Conservation (phyloP, 202 grass and related monocot species). For the Carex sylvatica region DNA sequence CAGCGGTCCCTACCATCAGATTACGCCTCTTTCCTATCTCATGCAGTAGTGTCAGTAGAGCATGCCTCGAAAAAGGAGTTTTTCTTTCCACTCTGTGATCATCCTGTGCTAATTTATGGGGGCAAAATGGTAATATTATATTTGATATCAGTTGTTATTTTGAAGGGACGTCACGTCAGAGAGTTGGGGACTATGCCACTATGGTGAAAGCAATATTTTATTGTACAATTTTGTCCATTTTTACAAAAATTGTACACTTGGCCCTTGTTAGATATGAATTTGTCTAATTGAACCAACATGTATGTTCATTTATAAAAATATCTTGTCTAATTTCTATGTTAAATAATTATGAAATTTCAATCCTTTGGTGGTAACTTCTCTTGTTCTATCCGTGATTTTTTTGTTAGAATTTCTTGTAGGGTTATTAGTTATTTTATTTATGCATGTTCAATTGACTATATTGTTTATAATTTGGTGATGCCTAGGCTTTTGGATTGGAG, state of each 20-base stretch:
- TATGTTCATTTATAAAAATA: neutral
- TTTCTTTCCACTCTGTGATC: constrained; percentile 35
- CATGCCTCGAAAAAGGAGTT: constrained; percentile 22
- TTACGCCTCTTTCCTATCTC: constrained; percentile 3
- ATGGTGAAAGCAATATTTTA: too few relatives aligned
- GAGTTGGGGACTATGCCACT: too few relatives aligned
- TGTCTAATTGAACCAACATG: neutral
- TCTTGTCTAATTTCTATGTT: neutral
- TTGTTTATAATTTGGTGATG: neutral
- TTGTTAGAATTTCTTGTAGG: neutral
- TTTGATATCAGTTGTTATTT: neutral
- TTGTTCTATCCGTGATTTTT: neutral
- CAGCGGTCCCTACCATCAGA: constrained; percentile 33
- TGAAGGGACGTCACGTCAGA: neutral
- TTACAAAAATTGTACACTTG: neutral
- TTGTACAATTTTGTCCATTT: neutral
- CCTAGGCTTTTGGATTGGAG: constrained; percentile 20
- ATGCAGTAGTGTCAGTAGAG: neutral
- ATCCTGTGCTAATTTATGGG: constrained; percentile 26
- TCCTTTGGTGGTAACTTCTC: neutral
- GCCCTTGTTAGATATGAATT: neutral
- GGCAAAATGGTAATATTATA: constrained; percentile 22
- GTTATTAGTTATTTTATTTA: neutral
- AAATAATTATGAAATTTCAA: too few relatives aligned
- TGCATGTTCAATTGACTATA: neutral